Percentiles rank a stretch among this genome's conserved stretches.
Evolutionary conservation across 768 basidiomycete species (phyloP).

Genomic region (Galerina sulciceps): DNA sequence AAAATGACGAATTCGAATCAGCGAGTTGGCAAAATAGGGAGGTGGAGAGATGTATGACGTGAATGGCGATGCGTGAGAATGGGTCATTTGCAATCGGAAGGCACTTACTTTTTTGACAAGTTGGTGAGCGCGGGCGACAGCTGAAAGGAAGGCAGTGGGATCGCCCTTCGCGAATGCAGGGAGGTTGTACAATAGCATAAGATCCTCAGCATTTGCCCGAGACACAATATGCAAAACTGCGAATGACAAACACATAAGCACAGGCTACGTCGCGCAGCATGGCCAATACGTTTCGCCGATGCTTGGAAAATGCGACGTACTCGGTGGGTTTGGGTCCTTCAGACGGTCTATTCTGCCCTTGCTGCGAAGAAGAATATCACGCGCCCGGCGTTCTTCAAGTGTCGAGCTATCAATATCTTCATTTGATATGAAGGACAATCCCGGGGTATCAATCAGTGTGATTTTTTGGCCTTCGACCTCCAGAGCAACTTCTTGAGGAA

Average conservation of each 20-base stretch:
- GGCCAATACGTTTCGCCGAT: slow-evolving; percentile 1
- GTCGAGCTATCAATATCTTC: slow-evolving; percentile 34
- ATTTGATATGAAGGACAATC: slow-evolving; percentile 60
- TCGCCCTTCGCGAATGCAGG: slow-evolving; percentile 79
- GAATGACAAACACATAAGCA: slow-evolving; percentile 12
- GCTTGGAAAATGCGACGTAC: slow-evolving; percentile 45
- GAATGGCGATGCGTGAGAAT: slow-evolving; percentile 1
- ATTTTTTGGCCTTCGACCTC: slow-evolving; percentile 54
- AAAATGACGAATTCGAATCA: slow-evolving; percentile 6
- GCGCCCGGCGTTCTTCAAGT: slow-evolving; percentile 46
- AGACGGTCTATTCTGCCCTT: slow-evolving; percentile 84
- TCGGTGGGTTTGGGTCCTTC: slow-evolving; percentile 75
- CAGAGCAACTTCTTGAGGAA: slow-evolving; percentile 63
- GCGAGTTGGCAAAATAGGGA: background rate
- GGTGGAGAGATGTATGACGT: slow-evolving; percentile 7
- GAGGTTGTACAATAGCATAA: slow-evolving; percentile 87
- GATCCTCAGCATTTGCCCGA: slow-evolving; percentile 74
- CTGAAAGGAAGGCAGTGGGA: slow-evolving; percentile 71
- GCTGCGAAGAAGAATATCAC: slow-evolving; percentile 79
- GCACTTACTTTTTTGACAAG: slow-evolving; percentile 75
- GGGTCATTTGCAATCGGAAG: background rate
- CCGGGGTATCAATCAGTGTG: slow-evolving; percentile 86
- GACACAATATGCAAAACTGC: slow-evolving; percentile 71
- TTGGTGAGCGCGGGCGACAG: slow-evolving; percentile 74
- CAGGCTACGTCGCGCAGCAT: slow-evolving; percentile 5